Evolutionary conservation across 176 grass and related monocot genomes (phyloP).

Genomic region (Ensete ventricosum): DNA sequence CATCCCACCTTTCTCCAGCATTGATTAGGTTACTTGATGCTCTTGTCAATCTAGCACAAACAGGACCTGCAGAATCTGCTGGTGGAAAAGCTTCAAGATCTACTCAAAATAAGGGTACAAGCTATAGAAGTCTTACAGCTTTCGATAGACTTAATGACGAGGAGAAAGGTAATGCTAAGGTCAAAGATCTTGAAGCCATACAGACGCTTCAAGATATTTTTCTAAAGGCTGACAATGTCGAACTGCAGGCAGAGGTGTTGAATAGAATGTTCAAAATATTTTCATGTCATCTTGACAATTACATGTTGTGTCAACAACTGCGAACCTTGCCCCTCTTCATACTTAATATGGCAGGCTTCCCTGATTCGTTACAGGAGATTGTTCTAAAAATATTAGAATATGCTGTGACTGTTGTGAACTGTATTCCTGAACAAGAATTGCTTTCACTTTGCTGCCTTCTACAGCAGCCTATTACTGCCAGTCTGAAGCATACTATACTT

Average conservation of each 20-base stretch:
- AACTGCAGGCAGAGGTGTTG: conserved; percentile 95
- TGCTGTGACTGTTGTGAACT: conserved; percentile 95
- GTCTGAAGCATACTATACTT: conserved; percentile 81
- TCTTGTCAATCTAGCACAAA: conserved; percentile 95
- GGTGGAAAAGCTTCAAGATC: conserved; percentile 49
- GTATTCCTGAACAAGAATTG: conserved; percentile 91
- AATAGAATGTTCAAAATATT: conserved; percentile 99
- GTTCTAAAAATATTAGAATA: conserved; percentile 99
- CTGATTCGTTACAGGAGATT: conserved; percentile 90
- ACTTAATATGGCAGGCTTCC: conserved; percentile 97
- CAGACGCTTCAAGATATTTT: conserved; percentile 99
- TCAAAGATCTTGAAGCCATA: conserved; percentile 98
- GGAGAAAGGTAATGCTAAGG: conserved; percentile 76
- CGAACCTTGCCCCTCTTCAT: conserved; percentile 96
- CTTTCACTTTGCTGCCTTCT: conserved; percentile 96
- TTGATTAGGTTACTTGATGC: conserved; percentile 90
- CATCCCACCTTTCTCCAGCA: conserved; percentile 70
- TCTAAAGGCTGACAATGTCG: conserved; percentile 93
- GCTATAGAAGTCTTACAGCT: conserved; percentile 59
- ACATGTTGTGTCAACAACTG: conserved; percentile 88
- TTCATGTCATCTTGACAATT: conserved; percentile 97
- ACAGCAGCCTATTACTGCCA: conserved; percentile 87
- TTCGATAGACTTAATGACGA: conserved; percentile 61
- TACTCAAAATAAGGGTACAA: conserved; percentile 32
- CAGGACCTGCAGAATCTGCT: conserved; percentile 57